Evolutionary conservation across 78 protist species (phyloP).

Genomic region (Dictyostelium purpureum): DNA sequence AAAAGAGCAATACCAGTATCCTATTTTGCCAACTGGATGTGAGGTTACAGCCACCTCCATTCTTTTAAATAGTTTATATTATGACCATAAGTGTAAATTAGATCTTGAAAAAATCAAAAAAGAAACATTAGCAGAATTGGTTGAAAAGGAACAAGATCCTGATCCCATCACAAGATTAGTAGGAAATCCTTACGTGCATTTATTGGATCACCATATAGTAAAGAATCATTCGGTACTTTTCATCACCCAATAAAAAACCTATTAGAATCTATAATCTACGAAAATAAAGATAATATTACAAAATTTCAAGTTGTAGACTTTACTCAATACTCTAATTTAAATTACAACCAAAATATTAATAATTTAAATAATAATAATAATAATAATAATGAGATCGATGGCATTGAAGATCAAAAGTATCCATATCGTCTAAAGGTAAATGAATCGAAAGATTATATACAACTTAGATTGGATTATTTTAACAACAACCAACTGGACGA

Average conservation of each 20-base stretch:
- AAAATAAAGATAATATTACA: not conserved
- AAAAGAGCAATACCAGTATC: constrained; percentile 42
- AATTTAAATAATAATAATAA: too few relatives aligned
- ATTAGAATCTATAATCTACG: not conserved
- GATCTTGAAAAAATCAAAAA: not conserved
- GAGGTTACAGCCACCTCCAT: constrained; percentile 62
- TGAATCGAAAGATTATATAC: constrained; percentile 22
- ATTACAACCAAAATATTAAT: too few relatives aligned
- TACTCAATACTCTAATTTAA: not conserved
- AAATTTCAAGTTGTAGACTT: not conserved
- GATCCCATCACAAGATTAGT: not conserved
- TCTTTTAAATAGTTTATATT: not conserved
- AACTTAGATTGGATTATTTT: constrained; percentile 30
- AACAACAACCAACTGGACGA: not conserved
- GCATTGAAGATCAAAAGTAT: not conserved
- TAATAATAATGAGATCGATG: not conserved
- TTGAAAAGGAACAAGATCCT: constrained; percentile 47
- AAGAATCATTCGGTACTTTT: constrained; percentile 54
- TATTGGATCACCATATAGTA: constrained; percentile 27
- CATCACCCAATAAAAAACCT: constrained; percentile 8
- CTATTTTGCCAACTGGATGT: constrained; percentile 67
- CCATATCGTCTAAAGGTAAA: not conserved
- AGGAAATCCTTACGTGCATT: constrained; percentile 68
- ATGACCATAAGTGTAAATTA: not conserved
- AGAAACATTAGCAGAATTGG: constrained; percentile 2